Evolutionary conservation across 2,329 filamentous ascomycete species (phyloP).

Genomic region (Grosmannia clavigera): DNA sequence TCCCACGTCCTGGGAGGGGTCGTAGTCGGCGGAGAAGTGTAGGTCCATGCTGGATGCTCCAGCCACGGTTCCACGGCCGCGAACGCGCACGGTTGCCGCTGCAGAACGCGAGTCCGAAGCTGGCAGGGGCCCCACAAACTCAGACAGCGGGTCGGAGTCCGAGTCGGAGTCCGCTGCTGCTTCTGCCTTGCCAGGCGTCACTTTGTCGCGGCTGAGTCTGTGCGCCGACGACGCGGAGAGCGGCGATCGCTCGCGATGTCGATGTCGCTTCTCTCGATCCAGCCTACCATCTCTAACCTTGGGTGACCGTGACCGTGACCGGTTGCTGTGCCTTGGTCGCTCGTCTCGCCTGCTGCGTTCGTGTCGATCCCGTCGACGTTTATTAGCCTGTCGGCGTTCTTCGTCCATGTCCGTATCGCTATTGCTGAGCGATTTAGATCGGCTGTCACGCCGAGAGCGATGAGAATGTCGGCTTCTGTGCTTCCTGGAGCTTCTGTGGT

Average conservation of each 20-base stretch:
- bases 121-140: slow-evolving; percentile 7
- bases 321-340: not conserved
- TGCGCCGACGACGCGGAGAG: not conserved
- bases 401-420: not conserved
- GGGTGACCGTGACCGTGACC: not conserved
- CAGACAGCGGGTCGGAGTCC: slow-evolving; percentile 8
- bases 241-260: not conserved
- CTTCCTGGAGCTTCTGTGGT: not conserved
- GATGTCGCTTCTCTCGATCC: not conserved
- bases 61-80: slow-evolving; percentile 1
- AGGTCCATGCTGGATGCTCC: slow-evolving; percentile 9
- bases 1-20: slow-evolving; percentile 6
- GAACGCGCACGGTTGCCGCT: not conserved
- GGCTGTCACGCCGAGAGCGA: not conserved
- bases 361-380: not conserved
- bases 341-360: not conserved
- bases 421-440: not conserved
- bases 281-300: not conserved
- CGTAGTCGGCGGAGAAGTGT: slow-evolving; percentile 10
- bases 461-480: not conserved
- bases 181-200: not conserved
- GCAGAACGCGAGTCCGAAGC: not conserved
- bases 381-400: not conserved
- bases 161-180: not conserved
- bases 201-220: not conserved